Base-by-base conservation (phyloP, 73 alveolate genomes). In the Symbiodinium natans region DNA sequence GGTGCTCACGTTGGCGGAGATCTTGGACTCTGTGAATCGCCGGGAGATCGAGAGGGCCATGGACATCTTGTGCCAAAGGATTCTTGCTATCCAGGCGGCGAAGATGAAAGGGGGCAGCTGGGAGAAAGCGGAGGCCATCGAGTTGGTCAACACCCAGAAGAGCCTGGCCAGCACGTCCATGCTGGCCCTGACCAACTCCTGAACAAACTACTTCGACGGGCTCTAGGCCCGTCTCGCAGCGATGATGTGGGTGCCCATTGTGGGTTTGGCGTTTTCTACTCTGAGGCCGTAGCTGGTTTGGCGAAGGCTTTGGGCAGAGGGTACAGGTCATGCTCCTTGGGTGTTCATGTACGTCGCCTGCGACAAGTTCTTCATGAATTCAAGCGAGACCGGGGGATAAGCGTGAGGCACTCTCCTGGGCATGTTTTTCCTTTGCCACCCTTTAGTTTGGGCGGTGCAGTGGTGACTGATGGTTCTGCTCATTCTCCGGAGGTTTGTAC, bases 81-180 rank as follows among this genome's bases (percentile, higher is more conserved):
- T 87, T 56, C 2, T 54, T 8, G 82, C 94, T 6, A 86, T 86
- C 1, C 95, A 87, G 73, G 63, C 83, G 36, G 95, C 95, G 43
- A 31, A 33, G 84, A 15, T 34, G 36, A 87, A 87, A 17, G 86
- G 95, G 0, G 83, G 85, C 0, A 52, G 84, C 9, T 87, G 95
- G 95, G 95, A 87, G 39, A 86, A 86, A 29, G 83, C 83, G 5
- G 94, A 86, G 83, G 95, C 86, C 41, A 7, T 88, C 41, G 95
- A 88, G 71, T 39, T 59, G 68, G 34, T 59, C 83, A 0, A 4
- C 40, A 85, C 93, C 40, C 52, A 48, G 82, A 85, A 85, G 82
- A 13, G 43, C 33, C 52, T 63, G 36, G 95, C 95, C 63, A 63
- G 86, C 86, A 38, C 43, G 41, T 6, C 46, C 86, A 88, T 59